Conservation (phyloP, 352 stramenopile genomes). For the Globisporangium nodosum region DNA sequence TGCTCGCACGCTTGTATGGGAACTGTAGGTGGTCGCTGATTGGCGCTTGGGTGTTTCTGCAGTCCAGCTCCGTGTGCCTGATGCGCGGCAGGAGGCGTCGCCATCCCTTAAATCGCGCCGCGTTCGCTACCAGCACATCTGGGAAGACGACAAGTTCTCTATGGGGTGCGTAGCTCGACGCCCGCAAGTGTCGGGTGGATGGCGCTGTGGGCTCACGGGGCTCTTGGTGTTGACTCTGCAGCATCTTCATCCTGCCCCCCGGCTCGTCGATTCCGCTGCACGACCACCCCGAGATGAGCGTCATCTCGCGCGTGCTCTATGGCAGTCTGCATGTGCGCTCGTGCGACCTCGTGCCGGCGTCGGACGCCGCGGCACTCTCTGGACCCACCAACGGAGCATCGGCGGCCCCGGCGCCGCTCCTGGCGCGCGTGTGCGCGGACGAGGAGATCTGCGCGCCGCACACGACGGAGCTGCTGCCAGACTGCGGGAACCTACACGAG, state of each 20-base stretch:
- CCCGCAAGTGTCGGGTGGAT: too few relatives aligned
- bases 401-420: constrained; percentile 1
- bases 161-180: constrained; percentile 41
- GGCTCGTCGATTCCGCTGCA: constrained; percentile 69
- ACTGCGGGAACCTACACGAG: constrained; percentile 73
- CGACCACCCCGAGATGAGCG: constrained; percentile 81
- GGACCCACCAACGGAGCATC: neutral
- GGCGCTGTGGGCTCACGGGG: neutral
- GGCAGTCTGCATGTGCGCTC: constrained; percentile 56
- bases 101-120: constrained; percentile 8
- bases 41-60: neutral
- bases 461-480: constrained; percentile 67
- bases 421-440: constrained; percentile 41
- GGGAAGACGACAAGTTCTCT: constrained; percentile 71
- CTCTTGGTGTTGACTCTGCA: constrained; percentile 10
- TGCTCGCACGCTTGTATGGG: neutral
- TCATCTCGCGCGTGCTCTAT: constrained; percentile 80
- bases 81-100: constrained; percentile 7
- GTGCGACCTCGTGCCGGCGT: constrained; percentile 42
- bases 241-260: constrained; percentile 80
- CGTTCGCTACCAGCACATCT: constrained; percentile 79
- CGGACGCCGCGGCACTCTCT: neutral
- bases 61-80: constrained; percentile 57
- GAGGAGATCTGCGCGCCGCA: constrained; percentile 37
- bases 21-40: neutral